These are phyloP conservation scores for Cercophora scortea DNA, from an alignment of 495 filamentous ascomycete genomes.

Conservation along the genomic window DNA sequence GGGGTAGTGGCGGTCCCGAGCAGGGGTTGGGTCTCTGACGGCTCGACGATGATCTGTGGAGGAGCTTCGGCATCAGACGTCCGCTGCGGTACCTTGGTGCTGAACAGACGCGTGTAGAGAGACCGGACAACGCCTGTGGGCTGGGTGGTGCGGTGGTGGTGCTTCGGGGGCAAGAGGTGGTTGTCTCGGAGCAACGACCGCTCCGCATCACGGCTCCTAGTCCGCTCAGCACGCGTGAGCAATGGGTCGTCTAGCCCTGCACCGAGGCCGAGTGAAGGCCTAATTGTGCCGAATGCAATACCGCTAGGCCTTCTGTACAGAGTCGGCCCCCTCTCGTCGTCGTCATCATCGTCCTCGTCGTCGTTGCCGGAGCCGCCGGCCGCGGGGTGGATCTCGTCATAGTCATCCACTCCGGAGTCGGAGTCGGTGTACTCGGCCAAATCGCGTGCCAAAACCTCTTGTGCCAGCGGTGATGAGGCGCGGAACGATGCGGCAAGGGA, in stretches of 20 bases:
- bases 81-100: conserved; percentile 32
- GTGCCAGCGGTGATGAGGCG: conserved; percentile 56
- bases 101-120: conserved; percentile 37
- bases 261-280: conserved; percentile 25
- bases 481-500: conserved; percentile 34
- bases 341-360: conserved; percentile 25
- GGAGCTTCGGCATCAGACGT: conserved; percentile 25
- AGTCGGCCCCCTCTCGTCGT: conserved; percentile 47
- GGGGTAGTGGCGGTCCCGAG: conserved; percentile 8
- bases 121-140: conserved; percentile 13
- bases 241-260: conserved; percentile 25
- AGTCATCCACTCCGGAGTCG: conserved; percentile 33
- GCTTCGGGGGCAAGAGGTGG: conserved; percentile 59
- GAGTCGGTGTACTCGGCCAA: conserved; percentile 51
- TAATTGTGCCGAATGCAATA: conserved; percentile 52
- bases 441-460: conserved; percentile 63
- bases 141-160: conserved; percentile 21
- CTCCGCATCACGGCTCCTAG: conserved; percentile 62
- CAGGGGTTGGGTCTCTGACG: conserved; percentile 35
- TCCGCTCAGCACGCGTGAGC: conserved; percentile 54
- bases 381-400: not conserved
- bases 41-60: conserved; percentile 12
- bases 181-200: conserved; percentile 71
- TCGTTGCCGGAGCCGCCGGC: not conserved
- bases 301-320: conserved; percentile 67